Base-by-base conservation (phyloP, 805 yeast species). In the Yarrowia divulgata region DNA sequence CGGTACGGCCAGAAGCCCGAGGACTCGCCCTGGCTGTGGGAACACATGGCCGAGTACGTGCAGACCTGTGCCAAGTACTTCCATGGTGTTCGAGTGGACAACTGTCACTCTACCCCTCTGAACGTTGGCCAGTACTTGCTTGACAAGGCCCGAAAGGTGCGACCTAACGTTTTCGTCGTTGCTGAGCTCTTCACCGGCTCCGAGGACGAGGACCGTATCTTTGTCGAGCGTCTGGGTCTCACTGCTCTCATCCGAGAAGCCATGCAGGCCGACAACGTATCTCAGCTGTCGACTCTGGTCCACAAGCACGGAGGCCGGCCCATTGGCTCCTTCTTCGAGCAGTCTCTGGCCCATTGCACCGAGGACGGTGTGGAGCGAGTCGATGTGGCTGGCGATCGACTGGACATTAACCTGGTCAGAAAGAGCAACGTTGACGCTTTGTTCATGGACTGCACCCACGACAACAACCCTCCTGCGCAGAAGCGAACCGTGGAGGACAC, bases 401-500 rank as follows among this genome's bases (percentile, higher is more conserved):
- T 46, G 34, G 54, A 63, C 8, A 63, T 63, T 39, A 39, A 48
- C 48, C 81, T 86, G 10, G 82, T 94, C 58, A 82, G 87, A 1
- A 83, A 89, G 4, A 85, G 88, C 54, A 87, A 88, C n/a, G 96
- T 97, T 4, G 98, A 93, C 79, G 97, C 98, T 0, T 81, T 95
- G 73, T 90, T 94, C 74, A 94, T 95, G 98, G 98, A 95, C 76
- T 94, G 98, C 75, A 93, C 98, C 1, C 99, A 94, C 77, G 99
- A 94, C 78, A 94, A 94, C 76, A 95, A 93, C 79, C 89, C 88
- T 23, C 97, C 98, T 1, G 85, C 83, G 52, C 96, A 94, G 73
- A 92, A 90, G 79, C 86, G 98, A 76, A 93, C 97, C 0, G 89
- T 91, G 1, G 97, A 93, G 76, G 99, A 94, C 75, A 93, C 98